Evolutionary conservation across 768 basidiomycete species (phyloP).

Genomic region (Kwoniella europaea): DNA sequence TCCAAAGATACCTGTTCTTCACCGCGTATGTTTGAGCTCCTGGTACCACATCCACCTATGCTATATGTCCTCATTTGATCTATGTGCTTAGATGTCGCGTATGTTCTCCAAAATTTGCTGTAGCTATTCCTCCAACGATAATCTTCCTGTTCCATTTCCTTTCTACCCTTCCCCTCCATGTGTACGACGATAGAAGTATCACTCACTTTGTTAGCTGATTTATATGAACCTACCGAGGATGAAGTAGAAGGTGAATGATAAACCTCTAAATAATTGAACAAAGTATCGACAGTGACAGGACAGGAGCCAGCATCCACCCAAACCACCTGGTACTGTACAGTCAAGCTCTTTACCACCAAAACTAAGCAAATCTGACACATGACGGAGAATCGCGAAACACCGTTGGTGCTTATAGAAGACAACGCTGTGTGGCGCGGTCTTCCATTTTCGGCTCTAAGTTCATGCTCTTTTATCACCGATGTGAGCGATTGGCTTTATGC

Average conservation of each 20-base stretch:
- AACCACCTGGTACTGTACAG: background rate
- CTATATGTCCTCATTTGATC: too few species aligned
- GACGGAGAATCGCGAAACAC: background rate
- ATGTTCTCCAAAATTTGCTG: slow-evolving; percentile 4
- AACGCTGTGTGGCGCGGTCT: background rate
- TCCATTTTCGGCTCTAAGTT: background rate
- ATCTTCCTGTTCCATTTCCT: background rate
- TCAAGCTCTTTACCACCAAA: background rate
- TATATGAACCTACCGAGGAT: slow-evolving; percentile 23
- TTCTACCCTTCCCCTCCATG: background rate
- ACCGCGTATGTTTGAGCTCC: background rate
- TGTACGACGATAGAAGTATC: background rate
- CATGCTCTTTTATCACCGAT: background rate
- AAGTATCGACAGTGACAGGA: background rate
- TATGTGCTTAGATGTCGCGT: too few species aligned
- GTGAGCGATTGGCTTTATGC: background rate
- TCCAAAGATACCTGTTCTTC: too few species aligned
- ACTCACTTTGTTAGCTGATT: slow-evolving; percentile 33
- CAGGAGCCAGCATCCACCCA: slow-evolving; percentile 3
- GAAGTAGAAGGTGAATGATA: slow-evolving; percentile 4
- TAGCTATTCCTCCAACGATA: background rate
- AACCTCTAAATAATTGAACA: slow-evolving; percentile 10
- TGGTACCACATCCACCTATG: background rate
- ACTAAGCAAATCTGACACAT: background rate
- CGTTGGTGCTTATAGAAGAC: too few species aligned